Evolutionary conservation across 1,284 basidiomycete genomes (phyloP), one percentile per base, ranked within the genome.

Genomic region (Austropuccinia psidii): DNA sequence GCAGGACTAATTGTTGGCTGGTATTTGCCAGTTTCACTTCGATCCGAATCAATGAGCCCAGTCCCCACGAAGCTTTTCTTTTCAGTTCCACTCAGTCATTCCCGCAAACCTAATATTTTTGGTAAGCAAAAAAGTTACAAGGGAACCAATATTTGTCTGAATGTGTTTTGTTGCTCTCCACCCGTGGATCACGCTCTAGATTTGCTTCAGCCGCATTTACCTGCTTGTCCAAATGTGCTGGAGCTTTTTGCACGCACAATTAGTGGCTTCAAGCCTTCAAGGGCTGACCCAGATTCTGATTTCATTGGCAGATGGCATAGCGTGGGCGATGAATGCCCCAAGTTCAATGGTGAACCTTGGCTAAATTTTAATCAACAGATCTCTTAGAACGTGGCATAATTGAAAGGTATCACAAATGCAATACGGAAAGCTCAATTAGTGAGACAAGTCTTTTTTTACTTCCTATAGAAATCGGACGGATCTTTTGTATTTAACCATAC

Each of bases 181-280:
- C 37, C 33, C 35, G 35, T 33, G 19, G 6, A 15, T 41, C 13
- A 5, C 31, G 24, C 24, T 17, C 5, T 62, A 73, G 70, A 73
- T 39, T 65, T 73, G 41, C 50, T 73, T 27, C 50, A n/a, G 13
- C 60, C 60, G 29, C 37, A 73, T 58, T 19, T 73, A 1, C 70
- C 70, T 1, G 24, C 60, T 8, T 43, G 58, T 54, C 49, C 61
- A 9, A 73, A 64, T 50, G 35, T 73, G 27, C 49, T 73, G 41
- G 70, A 73, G 41, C 61, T 73, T 19, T 73, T 73, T 73, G 50
- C 61, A 43, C 47, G 70, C 21, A 55, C 60, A n/a, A 50, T 62
- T n/a, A 64, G 58, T 35, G 58, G 61, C 35, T 55, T 57, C 27
- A 27, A 35, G 29, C 29, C 21, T 29, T 11, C 33, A 8, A n/a